Conservation (phyloP, 305 asterid genomes). For the Rubia peregrina region DNA sequence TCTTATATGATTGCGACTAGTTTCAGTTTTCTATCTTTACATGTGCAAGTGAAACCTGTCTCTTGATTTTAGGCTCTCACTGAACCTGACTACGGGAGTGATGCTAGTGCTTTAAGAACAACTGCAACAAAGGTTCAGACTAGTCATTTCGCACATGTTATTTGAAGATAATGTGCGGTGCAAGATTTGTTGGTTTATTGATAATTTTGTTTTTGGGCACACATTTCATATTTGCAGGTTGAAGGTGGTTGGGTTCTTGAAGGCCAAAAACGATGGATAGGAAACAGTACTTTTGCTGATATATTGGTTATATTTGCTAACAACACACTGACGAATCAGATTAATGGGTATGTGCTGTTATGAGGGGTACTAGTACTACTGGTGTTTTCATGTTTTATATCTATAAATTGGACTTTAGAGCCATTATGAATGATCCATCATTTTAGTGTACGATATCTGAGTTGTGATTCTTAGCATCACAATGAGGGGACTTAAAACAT, state of each 20-base stretch:
- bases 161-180: neutral
- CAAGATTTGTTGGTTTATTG: neutral
- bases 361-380: neutral
- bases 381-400: neutral
- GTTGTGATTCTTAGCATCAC: neutral
- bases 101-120: slow-evolving; percentile 79
- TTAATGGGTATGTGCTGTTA: slow-evolving; percentile 56
- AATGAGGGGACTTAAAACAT: neutral
- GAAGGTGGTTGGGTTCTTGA: slow-evolving; percentile 96
- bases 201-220: slow-evolving; percentile 4
- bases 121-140: slow-evolving; percentile 70
- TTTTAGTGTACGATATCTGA: neutral
- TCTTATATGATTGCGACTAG: slow-evolving; percentile 13
- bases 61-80: slow-evolving; percentile 62
- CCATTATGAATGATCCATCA: neutral
- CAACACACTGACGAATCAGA: slow-evolving; percentile 65
- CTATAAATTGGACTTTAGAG: neutral
- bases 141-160: slow-evolving; percentile 6
- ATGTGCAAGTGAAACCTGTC: slow-evolving; percentile 14
- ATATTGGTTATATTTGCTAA: slow-evolving; percentile 79
- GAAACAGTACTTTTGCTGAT: slow-evolving; percentile 94
- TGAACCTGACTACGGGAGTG: slow-evolving; percentile 96
- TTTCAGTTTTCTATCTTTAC: slow-evolving; percentile 1
- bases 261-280: slow-evolving; percentile 98
- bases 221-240: slow-evolving; percentile 46